These are phyloP conservation scores for Colletotrichum higginsianum DNA, from an alignment of 2,329 filamentous ascomycete species.

Conservation along the genomic window DNA sequence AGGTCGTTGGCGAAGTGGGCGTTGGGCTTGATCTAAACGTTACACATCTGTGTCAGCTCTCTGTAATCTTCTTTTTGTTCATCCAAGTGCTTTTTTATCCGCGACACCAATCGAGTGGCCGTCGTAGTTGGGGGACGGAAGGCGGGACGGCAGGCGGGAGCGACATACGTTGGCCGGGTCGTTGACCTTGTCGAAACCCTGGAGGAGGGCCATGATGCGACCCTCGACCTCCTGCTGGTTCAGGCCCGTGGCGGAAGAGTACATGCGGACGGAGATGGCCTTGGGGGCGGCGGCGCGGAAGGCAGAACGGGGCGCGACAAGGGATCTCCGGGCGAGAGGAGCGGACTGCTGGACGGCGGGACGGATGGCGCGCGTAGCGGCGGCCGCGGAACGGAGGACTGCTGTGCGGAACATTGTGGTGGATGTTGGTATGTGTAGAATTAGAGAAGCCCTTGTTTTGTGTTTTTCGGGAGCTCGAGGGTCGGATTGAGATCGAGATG, in stretches of 20 bases:
- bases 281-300: constrained; percentile 72
- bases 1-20: constrained; percentile 98
- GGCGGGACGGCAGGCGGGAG: background rate
- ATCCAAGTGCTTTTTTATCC: background rate
- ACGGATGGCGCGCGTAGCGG: constrained; percentile 64
- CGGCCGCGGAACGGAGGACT: constrained; percentile 82
- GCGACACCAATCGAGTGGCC: background rate
- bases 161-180: constrained; percentile 73
- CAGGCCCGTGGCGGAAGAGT: constrained; percentile 86
- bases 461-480: constrained; percentile 12
- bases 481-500: constrained; percentile 20
- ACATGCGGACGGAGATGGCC: constrained; percentile 80
- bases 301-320: constrained; percentile 72
- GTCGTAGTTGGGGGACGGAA: background rate
- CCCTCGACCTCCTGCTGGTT: constrained; percentile 89
- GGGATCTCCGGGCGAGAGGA: constrained; percentile 62
- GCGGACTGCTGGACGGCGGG: constrained; percentile 71
- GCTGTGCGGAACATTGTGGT: constrained; percentile 90
- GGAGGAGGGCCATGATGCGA: constrained; percentile 91
- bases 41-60: background rate
- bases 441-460: background rate
- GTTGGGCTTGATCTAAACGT: constrained; percentile 79
- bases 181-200: constrained; percentile 97
- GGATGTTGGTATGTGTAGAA: constrained; percentile 36
- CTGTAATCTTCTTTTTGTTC: too few relatives aligned